These are phyloP conservation scores for Sordariomycetes sp. DNA, from an alignment of 2,329 filamentous ascomycete species.

Conservation along the genomic window DNA sequence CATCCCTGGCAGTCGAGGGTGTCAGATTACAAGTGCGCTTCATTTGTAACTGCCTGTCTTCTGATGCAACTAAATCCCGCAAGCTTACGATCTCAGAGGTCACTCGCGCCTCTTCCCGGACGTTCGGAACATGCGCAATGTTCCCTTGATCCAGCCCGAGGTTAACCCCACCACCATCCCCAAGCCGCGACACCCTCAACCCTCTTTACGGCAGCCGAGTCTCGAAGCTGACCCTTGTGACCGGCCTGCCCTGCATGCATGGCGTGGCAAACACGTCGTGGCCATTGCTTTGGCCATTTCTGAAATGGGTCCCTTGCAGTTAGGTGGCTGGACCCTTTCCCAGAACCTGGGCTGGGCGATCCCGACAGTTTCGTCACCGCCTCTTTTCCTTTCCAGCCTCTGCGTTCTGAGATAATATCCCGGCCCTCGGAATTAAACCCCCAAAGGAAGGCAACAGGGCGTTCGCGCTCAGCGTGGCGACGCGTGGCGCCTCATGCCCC, in stretches of 20 bases:
- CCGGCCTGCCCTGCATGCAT: neutral
- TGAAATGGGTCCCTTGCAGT: neutral
- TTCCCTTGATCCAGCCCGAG: neutral
- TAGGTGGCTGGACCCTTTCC: neutral
- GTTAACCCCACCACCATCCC: neutral
- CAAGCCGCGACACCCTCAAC: neutral
- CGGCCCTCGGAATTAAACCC: neutral
- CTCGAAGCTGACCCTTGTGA: neutral
- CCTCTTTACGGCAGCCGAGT: neutral
- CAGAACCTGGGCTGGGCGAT: neutral
- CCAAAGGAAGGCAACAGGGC: neutral
- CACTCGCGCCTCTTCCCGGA: no score
- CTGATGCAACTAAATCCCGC: no score
- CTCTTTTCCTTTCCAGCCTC: neutral
- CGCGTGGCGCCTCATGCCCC: no score
- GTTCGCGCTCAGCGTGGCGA: no score
- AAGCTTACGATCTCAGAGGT: no score
- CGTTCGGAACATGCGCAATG: no score
- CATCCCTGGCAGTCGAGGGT: neutral
- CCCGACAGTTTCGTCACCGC: neutral
- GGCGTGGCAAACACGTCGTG: neutral
- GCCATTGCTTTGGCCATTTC: neutral
- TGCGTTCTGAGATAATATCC: neutral
- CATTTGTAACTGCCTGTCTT: no score
- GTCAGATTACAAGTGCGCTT: neutral